Conservation (phyloP, 2,329 filamentous ascomycete species). For the Ilyonectria destructans region DNA sequence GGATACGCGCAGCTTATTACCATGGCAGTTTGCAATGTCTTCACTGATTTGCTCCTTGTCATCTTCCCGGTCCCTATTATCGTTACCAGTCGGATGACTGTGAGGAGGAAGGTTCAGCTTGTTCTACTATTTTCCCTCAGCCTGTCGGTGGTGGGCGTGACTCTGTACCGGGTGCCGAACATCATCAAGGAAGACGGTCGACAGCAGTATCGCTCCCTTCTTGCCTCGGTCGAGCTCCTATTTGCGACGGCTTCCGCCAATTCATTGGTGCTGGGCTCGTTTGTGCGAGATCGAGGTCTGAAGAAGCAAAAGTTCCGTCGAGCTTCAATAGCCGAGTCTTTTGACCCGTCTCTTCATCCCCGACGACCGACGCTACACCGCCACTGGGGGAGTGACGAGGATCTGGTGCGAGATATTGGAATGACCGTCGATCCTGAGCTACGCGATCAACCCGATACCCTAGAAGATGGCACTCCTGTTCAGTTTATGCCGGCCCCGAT, state of each 20-base stretch:
- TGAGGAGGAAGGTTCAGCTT: slow-evolving; percentile 86
- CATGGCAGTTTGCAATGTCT: slow-evolving; percentile 90
- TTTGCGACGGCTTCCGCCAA: slow-evolving; percentile 92
- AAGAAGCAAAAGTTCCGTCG: slow-evolving; percentile 91
- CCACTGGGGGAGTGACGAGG: slow-evolving; percentile 92
- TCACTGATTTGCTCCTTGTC: slow-evolving; percentile 91
- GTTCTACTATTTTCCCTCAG: slow-evolving; percentile 88
- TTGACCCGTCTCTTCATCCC: slow-evolving; percentile 63
- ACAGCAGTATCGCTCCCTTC: slow-evolving; percentile 90
- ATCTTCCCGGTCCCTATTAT: slow-evolving; percentile 93
- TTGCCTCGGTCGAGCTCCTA: slow-evolving; percentile 92
- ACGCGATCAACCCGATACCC: slow-evolving; percentile 55
- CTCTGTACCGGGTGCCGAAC: slow-evolving; percentile 84
- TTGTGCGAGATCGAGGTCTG: slow-evolving; percentile 89
- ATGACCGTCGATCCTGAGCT: slow-evolving; percentile 74
- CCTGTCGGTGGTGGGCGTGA: slow-evolving; percentile 84
- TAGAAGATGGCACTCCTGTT: slow-evolving; percentile 46
- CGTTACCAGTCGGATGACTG: slow-evolving; percentile 80
- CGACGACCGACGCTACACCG: slow-evolving; percentile 70
- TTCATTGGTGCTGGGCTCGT: slow-evolving; percentile 90
- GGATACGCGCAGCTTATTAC: slow-evolving; percentile 90
- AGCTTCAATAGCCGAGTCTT: slow-evolving; percentile 74
- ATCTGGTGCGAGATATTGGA: slow-evolving; percentile 86
- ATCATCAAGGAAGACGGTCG: slow-evolving; percentile 80
- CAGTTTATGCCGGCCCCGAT: slow-evolving; percentile 58